These are phyloP conservation scores for Lachnellula willkommii DNA, from an alignment of 2,329 filamentous ascomycete genomes.

Conservation along the genomic window DNA sequence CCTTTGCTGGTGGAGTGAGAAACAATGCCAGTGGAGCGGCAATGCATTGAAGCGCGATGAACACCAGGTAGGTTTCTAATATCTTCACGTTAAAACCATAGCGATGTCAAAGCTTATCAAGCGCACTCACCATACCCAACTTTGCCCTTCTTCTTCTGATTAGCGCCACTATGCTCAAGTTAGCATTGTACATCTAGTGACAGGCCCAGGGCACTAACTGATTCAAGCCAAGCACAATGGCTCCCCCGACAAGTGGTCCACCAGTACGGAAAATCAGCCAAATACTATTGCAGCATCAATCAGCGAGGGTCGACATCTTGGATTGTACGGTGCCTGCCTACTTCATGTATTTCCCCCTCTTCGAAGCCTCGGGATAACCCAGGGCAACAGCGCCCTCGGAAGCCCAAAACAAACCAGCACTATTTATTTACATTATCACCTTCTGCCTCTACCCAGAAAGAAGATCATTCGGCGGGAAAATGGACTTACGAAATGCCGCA, in stretches of 20 bases:
- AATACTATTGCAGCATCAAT: slow-evolving; percentile 40
- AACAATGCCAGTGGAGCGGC: slow-evolving; percentile 58
- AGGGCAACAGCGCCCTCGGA: slow-evolving; percentile 68
- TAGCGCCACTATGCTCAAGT: not conserved
- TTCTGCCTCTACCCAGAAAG: not conserved
- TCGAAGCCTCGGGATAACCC: slow-evolving; percentile 64
- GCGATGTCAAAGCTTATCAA: not conserved
- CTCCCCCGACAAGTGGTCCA: slow-evolving; percentile 64
- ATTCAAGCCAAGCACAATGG: slow-evolving; percentile 64
- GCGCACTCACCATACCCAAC: not conserved
- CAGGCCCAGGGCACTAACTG: slow-evolving; percentile 30
- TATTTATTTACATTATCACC: slow-evolving; percentile 2
- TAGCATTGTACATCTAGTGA: slow-evolving; percentile 10
- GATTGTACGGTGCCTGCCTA: not conserved
- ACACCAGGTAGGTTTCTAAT: slow-evolving; percentile 55
- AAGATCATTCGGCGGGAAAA: not conserved
- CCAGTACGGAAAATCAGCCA: slow-evolving; percentile 55
- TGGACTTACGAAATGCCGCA: slow-evolving; percentile 48
- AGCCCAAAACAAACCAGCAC: slow-evolving; percentile 62
- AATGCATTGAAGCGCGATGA: slow-evolving; percentile 61
- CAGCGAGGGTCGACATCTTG: not conserved
- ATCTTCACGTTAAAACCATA: not conserved
- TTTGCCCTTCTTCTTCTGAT: not conserved
- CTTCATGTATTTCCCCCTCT: slow-evolving; percentile 49
- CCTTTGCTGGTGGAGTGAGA: slow-evolving; percentile 52